phyloP scores from a whole-genome alignment of 768 basidiomycete species.

The Plicaturopsis crispa region DNA sequence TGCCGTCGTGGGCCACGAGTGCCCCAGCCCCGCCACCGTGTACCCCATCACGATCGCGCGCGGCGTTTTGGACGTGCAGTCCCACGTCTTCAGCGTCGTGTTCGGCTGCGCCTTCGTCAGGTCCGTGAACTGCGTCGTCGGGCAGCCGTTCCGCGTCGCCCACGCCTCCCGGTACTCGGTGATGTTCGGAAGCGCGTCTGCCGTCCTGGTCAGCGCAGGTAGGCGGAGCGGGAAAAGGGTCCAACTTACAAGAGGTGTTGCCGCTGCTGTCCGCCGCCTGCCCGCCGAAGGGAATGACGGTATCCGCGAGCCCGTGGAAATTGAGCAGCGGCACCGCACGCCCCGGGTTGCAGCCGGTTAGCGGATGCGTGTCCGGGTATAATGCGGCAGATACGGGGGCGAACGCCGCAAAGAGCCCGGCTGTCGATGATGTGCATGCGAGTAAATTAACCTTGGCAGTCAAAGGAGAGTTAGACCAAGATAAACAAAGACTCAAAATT shows the following conservation, averaged over 20 bases:
- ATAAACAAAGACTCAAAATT: too few relatives aligned
- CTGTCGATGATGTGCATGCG: constrained; percentile 10
- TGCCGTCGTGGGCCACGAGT: constrained; percentile 8
- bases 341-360: constrained; percentile 5
- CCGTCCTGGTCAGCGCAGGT: background rate
- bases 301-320: constrained; percentile 11
- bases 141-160: constrained; percentile 9
- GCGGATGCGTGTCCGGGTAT: constrained; percentile 10
- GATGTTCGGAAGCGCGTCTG: constrained; percentile 9
- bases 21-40: constrained; percentile 3
- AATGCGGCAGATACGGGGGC: constrained; percentile 13
- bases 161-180: constrained; percentile 8
- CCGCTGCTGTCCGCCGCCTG: constrained; percentile 6
- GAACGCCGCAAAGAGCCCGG: constrained; percentile 11
- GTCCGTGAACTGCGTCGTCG: too few relatives aligned
- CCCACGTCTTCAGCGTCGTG: too few relatives aligned
- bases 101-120: too few relatives aligned
- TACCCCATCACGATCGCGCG: constrained; percentile 8
- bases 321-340: constrained; percentile 10
- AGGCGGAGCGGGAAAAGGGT: too few relatives aligned
- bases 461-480: too few relatives aligned
- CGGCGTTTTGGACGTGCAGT: constrained; percentile 1
- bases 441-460: too few relatives aligned
- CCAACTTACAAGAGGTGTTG: too few relatives aligned
- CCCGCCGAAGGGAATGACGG: constrained; percentile 10